phyloP scores from a whole-genome alignment of 2,329 filamentous ascomycete genomes.

The Fusarium algeriense region DNA sequence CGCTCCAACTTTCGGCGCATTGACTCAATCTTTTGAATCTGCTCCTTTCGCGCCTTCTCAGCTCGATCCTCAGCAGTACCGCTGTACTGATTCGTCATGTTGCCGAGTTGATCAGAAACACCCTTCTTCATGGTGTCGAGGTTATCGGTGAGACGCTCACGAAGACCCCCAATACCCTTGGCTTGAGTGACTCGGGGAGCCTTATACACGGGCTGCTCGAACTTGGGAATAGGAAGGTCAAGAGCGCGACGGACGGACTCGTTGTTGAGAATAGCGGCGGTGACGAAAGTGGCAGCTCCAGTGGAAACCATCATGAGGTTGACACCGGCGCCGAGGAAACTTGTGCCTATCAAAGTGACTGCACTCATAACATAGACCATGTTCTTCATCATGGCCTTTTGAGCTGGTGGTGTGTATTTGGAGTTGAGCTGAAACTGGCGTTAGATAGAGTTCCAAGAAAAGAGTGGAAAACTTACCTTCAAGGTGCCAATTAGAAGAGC shows the following conservation, averaged over 20 bases:
- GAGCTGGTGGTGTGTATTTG: slow-evolving; percentile 50
- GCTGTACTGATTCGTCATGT: slow-evolving; percentile 51
- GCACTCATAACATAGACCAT: slow-evolving; percentile 60
- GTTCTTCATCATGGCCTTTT: slow-evolving; percentile 55
- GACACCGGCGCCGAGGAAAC: slow-evolving; percentile 61
- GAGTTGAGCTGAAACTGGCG: slow-evolving; percentile 51
- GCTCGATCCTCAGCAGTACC: slow-evolving; percentile 52
- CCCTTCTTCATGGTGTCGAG: slow-evolving; percentile 56
- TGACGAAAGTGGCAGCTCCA: slow-evolving; percentile 53
- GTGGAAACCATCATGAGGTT: slow-evolving; percentile 63
- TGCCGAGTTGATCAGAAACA: slow-evolving; percentile 50
- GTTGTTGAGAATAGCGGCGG: slow-evolving; percentile 55
- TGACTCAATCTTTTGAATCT: slow-evolving; percentile 53
- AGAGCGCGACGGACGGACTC: slow-evolving; percentile 54
- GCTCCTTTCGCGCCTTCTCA: slow-evolving; percentile 52
- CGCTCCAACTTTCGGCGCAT: slow-evolving; percentile 53
- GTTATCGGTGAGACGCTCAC: slow-evolving; percentile 51
- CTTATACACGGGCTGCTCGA: slow-evolving; percentile 51
- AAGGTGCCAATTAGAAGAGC: slow-evolving; percentile 68
- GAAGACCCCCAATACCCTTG: slow-evolving; percentile 43
- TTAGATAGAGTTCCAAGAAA: slow-evolving; percentile 23
- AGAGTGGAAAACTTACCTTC: slow-evolving; percentile 54
- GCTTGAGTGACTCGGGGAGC: slow-evolving; percentile 48
- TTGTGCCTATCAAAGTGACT: slow-evolving; percentile 59
- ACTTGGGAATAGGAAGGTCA: slow-evolving; percentile 53